Conservation (phyloP, 345 rosid genomes). For the Clausena lansium region DNA sequence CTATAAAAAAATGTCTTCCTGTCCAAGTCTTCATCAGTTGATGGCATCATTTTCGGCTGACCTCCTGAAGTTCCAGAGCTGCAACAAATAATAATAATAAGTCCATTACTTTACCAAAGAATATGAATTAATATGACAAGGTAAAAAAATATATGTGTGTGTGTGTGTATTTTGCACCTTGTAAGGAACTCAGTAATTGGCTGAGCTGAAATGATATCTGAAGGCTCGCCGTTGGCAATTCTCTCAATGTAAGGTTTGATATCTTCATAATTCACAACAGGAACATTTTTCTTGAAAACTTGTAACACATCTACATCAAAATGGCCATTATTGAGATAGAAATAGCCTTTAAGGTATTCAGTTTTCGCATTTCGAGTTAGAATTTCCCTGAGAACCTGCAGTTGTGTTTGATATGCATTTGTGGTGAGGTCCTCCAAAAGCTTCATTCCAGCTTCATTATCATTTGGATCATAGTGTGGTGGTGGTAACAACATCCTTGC, state of each 20-base stretch:
- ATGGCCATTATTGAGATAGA: constrained; percentile 28
- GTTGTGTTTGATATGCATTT: constrained; percentile 58
- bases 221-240: constrained; percentile 71
- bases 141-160: too few species aligned
- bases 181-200: constrained; percentile 89
- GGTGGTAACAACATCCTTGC: constrained; percentile 38
- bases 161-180: constrained; percentile 37
- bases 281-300: constrained; percentile 63
- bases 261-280: constrained; percentile 81
- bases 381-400: constrained; percentile 55
- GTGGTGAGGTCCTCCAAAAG: constrained; percentile 70
- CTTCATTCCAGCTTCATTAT: constrained; percentile 65
- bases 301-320: constrained; percentile 43
- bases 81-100: constrained; percentile 19
- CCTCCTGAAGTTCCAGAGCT: constrained; percentile 98
- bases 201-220: constrained; percentile 64
- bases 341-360: constrained; percentile 58
- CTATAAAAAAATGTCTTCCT: constrained; percentile 88
- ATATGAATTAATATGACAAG: not conserved
- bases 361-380: constrained; percentile 54
- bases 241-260: constrained; percentile 66
- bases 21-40: constrained; percentile 85
- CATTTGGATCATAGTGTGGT: constrained; percentile 70
- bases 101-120: not conserved
- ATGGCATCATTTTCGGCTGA: constrained; percentile 91